These are phyloP conservation scores for Botrytis paeoniae DNA, from an alignment of 2,329 filamentous ascomycete genomes.

Conservation along the genomic window DNA sequence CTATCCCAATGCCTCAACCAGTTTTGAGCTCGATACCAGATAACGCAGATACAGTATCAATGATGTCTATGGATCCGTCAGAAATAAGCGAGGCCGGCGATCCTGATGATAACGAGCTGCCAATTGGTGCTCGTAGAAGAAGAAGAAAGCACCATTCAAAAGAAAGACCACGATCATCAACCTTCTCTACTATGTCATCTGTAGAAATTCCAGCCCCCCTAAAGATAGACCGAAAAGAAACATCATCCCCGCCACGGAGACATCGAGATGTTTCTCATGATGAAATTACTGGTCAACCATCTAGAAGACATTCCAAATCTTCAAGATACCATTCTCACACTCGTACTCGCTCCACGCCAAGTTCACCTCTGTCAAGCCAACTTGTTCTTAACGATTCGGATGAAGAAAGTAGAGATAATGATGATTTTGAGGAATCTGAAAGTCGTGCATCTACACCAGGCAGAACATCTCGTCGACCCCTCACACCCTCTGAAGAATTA, in stretches of 20 bases:
- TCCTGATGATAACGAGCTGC: conserved; percentile 30
- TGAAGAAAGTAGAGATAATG: conserved; percentile 11
- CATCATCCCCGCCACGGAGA: conserved; percentile 1
- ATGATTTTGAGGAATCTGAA: neutral
- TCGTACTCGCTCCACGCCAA: conserved; percentile 18
- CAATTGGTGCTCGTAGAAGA: conserved; percentile 35
- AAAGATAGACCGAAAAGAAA: conserved; percentile 9
- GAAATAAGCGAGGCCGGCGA: conserved; percentile 16
- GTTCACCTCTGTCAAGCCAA: conserved; percentile 19
- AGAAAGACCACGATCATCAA: conserved; percentile 19
- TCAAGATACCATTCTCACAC: conserved; percentile 18
- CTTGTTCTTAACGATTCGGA: conserved; percentile 13
- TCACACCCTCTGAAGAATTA: conserved; percentile 17
- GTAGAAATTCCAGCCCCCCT: neutral
- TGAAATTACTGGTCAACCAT: neutral
- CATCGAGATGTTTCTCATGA: conserved; percentile 11
- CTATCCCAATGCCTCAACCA: conserved; percentile 57
- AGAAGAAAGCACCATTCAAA: conserved; percentile 22
- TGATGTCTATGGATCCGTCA: conserved; percentile 15
- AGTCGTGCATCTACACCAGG: conserved; percentile 17
- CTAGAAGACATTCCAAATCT: conserved; percentile 6
- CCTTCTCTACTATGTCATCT: conserved; percentile 9
- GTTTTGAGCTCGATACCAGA: conserved; percentile 19
- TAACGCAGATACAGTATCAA: conserved; percentile 22
- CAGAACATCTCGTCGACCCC: conserved; percentile 6